phyloP scores from a whole-genome alignment of 441 rosid genomes.

The Macaranga tanarius region DNA sequence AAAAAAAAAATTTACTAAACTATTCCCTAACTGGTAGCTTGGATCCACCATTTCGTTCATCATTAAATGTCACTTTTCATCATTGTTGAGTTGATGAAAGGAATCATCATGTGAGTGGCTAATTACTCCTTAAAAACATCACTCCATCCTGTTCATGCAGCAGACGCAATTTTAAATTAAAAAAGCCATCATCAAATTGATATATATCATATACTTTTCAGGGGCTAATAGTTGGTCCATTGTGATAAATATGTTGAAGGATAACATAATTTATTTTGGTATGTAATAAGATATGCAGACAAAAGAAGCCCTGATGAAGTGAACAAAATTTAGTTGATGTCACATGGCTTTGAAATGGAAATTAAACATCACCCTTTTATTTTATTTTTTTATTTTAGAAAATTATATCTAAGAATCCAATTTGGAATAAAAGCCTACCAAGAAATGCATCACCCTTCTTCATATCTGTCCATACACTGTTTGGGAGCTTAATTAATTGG shows the following conservation, averaged over 20 bases:
- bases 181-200: slow-evolving; percentile 4
- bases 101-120: not conserved
- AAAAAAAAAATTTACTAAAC: too few species aligned
- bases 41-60: too few species aligned
- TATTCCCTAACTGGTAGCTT: too few species aligned
- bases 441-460: not conserved
- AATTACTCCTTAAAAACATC: not conserved
- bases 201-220: not conserved
- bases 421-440: slow-evolving; percentile 19
- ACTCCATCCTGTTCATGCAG: not conserved
- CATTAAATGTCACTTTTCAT: too few species aligned
- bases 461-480: not conserved
- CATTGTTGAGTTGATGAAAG: too few species aligned
- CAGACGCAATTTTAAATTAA: not conserved
- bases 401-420: slow-evolving; percentile 12
- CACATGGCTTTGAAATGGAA: slow-evolving; percentile 11
- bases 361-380: not conserved
- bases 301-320: slow-evolving; percentile 16
- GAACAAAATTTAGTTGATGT: slow-evolving; percentile 20
- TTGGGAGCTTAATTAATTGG: not conserved
- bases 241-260: slow-evolving; percentile 9
- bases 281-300: not conserved
- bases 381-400: not conserved
- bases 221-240: slow-evolving; percentile 15
- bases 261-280: slow-evolving; percentile 25